phyloP scores from a whole-genome alignment of 768 basidiomycete genomes.

The Tubosaeta sp. region DNA sequence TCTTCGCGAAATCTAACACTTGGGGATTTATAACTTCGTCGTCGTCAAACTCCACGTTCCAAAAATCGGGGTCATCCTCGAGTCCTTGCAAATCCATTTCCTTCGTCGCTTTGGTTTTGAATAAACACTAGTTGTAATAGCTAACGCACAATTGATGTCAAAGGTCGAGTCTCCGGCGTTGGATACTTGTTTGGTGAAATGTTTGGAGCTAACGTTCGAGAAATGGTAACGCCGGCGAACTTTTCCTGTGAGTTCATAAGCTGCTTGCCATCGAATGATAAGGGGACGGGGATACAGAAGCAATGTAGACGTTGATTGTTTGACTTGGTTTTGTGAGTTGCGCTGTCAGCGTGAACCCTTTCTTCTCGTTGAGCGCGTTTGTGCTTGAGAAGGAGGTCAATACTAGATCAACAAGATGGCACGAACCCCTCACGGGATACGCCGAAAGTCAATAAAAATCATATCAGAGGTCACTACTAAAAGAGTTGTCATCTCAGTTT shows the following conservation, averaged over 20 bases:
- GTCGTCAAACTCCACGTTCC: constrained; percentile 42
- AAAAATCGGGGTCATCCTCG: constrained; percentile 67
- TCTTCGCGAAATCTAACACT: constrained; percentile 35
- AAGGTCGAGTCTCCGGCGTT: constrained; percentile 67
- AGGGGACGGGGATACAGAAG: constrained; percentile 45
- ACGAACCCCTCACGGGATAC: constrained; percentile 55
- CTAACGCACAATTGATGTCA: constrained; percentile 47
- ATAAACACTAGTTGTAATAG: not conserved
- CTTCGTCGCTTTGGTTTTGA: constrained; percentile 33
- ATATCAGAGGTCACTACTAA: constrained; percentile 73
- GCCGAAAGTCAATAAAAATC: constrained; percentile 73
- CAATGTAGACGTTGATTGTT: constrained; percentile 51
- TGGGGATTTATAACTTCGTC: constrained; percentile 15
- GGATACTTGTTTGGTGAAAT: constrained; percentile 57
- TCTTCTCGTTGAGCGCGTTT: constrained; percentile 54
- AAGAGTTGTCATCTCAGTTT: constrained; percentile 62
- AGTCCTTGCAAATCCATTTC: constrained; percentile 63
- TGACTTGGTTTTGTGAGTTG: constrained; percentile 75
- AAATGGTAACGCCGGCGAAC: constrained; percentile 60
- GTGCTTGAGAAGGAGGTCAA: constrained; percentile 46
- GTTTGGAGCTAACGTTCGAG: constrained; percentile 53
- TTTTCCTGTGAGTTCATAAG: constrained; percentile 50
- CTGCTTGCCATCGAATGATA: constrained; percentile 8
- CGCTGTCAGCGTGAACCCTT: constrained; percentile 56
- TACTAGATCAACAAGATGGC: not conserved